These are phyloP conservation scores for Phialophora tarda DNA, from an alignment of 2,329 filamentous ascomycete genomes.

Conservation along the genomic window DNA sequence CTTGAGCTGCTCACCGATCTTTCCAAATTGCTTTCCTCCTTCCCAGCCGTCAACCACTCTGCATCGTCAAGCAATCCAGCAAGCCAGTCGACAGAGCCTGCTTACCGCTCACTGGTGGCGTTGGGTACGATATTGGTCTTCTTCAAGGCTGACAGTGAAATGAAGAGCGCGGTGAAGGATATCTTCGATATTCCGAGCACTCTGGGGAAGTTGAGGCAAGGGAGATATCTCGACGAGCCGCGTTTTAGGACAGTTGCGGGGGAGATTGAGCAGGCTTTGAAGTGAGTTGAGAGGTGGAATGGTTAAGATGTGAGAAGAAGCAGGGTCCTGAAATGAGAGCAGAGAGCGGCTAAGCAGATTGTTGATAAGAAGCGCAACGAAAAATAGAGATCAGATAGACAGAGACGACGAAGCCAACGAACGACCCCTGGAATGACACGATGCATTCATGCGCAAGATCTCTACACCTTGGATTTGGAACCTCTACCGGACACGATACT, in stretches of 20 bases:
- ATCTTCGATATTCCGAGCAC: slow-evolving; percentile 59
- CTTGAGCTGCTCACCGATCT: slow-evolving; percentile 66
- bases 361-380: neutral
- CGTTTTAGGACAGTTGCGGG: slow-evolving; percentile 64
- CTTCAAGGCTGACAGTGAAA: slow-evolving; percentile 59
- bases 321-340: neutral
- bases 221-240: slow-evolving; percentile 61
- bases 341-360: neutral
- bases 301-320: neutral
- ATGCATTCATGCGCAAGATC: neutral
- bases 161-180: slow-evolving; percentile 63
- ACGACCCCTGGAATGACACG: neutral
- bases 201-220: slow-evolving; percentile 56
- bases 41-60: slow-evolving; percentile 36
- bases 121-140: slow-evolving; percentile 74
- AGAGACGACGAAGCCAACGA: neutral
- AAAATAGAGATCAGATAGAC: neutral
- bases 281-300: slow-evolving; percentile 9
- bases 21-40: slow-evolving; percentile 61
- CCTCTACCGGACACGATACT: too few relatives aligned
- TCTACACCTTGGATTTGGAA: neutral
- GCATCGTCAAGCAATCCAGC: slow-evolving; percentile 44
- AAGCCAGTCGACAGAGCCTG: slow-evolving; percentile 77
- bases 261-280: slow-evolving; percentile 57
- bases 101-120: slow-evolving; percentile 82